phyloP scores from a whole-genome alignment of 441 rosid species.

The Erodium moschatum region DNA sequence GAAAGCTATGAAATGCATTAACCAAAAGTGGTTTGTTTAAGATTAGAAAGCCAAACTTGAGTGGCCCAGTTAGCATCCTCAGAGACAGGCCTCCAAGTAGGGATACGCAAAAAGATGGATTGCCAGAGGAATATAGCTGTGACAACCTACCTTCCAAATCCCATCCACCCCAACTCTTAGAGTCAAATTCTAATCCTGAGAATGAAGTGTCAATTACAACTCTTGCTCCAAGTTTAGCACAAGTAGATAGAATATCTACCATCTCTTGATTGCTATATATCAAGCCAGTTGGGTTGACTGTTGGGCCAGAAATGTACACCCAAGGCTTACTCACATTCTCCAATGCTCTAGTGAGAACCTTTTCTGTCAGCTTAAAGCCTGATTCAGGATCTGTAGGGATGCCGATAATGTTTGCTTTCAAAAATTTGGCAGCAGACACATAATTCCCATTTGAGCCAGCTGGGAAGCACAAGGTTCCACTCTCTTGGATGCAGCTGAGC shows the following conservation, averaged over 20 bases:
- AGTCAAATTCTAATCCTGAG: slow-evolving; percentile 70
- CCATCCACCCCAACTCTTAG: slow-evolving; percentile 38
- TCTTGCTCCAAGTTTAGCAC: slow-evolving; percentile 70
- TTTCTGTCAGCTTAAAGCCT: slow-evolving; percentile 66
- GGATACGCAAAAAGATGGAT: slow-evolving; percentile 22
- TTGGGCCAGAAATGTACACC: slow-evolving; percentile 88
- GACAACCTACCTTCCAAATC: slow-evolving; percentile 32
- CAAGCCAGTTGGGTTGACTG: slow-evolving; percentile 77
- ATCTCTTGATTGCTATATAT: slow-evolving; percentile 65
- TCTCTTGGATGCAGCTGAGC: slow-evolving; percentile 67
- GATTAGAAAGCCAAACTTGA: slow-evolving; percentile 54
- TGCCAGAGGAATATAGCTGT: slow-evolving; percentile 36
- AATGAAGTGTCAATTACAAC: slow-evolving; percentile 78
- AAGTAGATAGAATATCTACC: slow-evolving; percentile 43
- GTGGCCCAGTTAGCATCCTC: slow-evolving; percentile 30
- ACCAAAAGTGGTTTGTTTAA: slow-evolving; percentile 40
- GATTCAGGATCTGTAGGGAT: slow-evolving; percentile 46
- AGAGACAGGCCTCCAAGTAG: slow-evolving; percentile 48
- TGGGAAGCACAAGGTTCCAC: slow-evolving; percentile 86
- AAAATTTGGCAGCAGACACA: slow-evolving; percentile 66
- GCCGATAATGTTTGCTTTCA: slow-evolving; percentile 50
- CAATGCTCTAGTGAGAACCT: slow-evolving; percentile 34
- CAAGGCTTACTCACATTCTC: slow-evolving; percentile 61
- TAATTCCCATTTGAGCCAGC: slow-evolving; percentile 74
- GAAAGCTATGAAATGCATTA: slow-evolving; percentile 53